These are phyloP conservation scores for Coemansia sp. DNA, from an alignment of 192 early-diverging fungal genomes.

Conservation along the genomic window DNA sequence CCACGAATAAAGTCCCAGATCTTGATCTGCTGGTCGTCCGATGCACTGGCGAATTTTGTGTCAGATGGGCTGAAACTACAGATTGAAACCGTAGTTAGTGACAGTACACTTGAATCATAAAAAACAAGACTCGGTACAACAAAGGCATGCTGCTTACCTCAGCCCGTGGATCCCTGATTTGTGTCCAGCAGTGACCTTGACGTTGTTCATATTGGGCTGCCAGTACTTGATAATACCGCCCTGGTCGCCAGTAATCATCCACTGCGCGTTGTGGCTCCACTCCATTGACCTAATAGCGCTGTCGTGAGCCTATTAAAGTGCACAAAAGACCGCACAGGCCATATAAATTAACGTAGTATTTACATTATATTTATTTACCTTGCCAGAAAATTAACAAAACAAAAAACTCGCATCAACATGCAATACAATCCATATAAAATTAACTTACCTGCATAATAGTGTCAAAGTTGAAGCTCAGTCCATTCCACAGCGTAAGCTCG, in stretches of 20 bases:
- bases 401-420: no score
- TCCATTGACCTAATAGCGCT: constrained; percentile 91
- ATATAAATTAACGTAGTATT: neutral
- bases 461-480: constrained; percentile 97
- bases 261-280: constrained; percentile 95
- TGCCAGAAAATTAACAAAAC: constrained; percentile 6
- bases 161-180: constrained; percentile 87
- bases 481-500: constrained; percentile 97
- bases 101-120: constrained; percentile 57
- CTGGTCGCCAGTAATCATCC: constrained; percentile 92
- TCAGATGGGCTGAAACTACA: constrained; percentile 92
- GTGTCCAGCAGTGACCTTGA: constrained; percentile 86
- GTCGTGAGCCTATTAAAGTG: constrained; percentile 68
- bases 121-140: no score
- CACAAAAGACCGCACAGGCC: neutral
- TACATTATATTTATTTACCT: constrained; percentile 4
- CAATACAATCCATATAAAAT: neutral
- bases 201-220: constrained; percentile 93
- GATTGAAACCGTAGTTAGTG: constrained; percentile 22
- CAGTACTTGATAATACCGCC: constrained; percentile 95
- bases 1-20: constrained; percentile 93
- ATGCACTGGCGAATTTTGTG: constrained; percentile 90
- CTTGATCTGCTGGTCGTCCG: constrained; percentile 93
- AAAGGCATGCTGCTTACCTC: constrained; percentile 73
- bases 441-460: constrained; percentile 78